A percentile compares a stretch with the other conserved stretches of the same genome.
phyloP scores from a whole-genome alignment of 768 basidiomycete genomes.

The Mycena polygramma region DNA sequence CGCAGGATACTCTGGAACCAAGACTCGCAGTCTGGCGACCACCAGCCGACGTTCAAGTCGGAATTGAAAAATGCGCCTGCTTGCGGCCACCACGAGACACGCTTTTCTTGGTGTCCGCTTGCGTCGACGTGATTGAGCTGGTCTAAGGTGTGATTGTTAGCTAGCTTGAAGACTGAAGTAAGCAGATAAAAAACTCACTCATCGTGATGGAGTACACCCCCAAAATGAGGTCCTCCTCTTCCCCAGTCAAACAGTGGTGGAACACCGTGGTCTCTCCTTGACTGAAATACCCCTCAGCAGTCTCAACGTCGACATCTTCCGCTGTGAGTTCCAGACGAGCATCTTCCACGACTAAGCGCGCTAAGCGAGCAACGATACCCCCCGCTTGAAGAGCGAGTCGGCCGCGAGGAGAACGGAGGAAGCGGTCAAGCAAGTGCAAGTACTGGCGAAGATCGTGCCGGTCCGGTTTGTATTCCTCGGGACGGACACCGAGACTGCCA shows the following conservation, averaged over 20 bases:
- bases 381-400: conserved; percentile 16
- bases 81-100: no score
- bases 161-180: conserved; percentile 8
- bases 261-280: background rate
- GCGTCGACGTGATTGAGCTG: no score
- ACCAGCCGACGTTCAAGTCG: no score
- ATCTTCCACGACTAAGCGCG: background rate
- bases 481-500: conserved; percentile 10
- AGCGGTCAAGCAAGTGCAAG: conserved; percentile 6
- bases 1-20: no score
- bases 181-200: conserved; percentile 9
- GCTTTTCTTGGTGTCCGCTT: no score
- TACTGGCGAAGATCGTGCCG: background rate
- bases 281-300: conserved; percentile 1
- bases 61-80: no score
- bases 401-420: conserved; percentile 13
- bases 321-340: conserved; percentile 7
- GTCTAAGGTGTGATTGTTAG: conserved; percentile 1
- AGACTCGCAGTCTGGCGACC: no score
- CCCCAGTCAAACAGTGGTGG: conserved; percentile 9
- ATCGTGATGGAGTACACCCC: conserved; percentile 12
- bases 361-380: conserved; percentile 12
- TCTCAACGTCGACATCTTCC: conserved; percentile 9
- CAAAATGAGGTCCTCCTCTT: conserved; percentile 15
- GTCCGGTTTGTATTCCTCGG: conserved; percentile 6